These are phyloP conservation scores for Xylaria venustula DNA, from an alignment of 495 filamentous ascomycete species.

Conservation along the genomic window DNA sequence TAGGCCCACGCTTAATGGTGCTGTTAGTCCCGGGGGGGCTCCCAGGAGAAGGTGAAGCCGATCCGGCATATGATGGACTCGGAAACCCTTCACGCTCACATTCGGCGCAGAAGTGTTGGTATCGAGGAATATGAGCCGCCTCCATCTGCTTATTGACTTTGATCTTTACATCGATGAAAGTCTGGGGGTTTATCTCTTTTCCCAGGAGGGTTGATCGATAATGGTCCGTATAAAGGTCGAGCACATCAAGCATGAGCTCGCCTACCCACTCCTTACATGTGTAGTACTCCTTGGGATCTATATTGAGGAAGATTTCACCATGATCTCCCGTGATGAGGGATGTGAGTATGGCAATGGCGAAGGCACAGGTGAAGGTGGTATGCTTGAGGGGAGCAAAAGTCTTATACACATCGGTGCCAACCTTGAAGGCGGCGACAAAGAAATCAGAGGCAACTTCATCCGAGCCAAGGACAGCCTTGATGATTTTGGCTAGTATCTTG, in stretches of 20 bases:
- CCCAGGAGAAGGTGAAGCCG: conserved; percentile 37
- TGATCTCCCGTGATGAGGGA: conserved; percentile 59
- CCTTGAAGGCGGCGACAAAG: conserved; percentile 67
- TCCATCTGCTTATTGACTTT: conserved; percentile 74
- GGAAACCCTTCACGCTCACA: conserved; percentile 40
- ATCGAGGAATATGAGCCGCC: conserved; percentile 28
- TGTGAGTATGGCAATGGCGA: conserved; percentile 79
- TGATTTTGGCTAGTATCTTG: conserved; percentile 74
- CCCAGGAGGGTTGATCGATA: conserved; percentile 71
- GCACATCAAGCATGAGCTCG: conserved; percentile 80
- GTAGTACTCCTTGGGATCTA: conserved; percentile 47
- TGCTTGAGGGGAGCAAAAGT: conserved; percentile 92
- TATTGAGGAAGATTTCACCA: conserved; percentile 37
- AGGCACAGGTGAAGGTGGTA: conserved; percentile 71
- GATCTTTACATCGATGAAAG: conserved; percentile 81
- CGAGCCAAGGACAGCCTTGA: conserved; percentile 47
- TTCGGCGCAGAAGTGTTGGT: conserved; percentile 40
- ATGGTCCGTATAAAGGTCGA: conserved; percentile 84
- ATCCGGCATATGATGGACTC: conserved; percentile 32
- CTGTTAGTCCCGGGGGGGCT: conserved; percentile 35
- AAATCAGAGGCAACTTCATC: conserved; percentile 42
- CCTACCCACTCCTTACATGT: conserved; percentile 69
- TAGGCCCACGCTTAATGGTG: conserved; percentile 42
- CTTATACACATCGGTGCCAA: conserved; percentile 85
- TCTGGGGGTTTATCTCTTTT: conserved; percentile 63